Conservation (phyloP, 805 yeast genomes). For the Blastobotrys peoriensis region DNA sequence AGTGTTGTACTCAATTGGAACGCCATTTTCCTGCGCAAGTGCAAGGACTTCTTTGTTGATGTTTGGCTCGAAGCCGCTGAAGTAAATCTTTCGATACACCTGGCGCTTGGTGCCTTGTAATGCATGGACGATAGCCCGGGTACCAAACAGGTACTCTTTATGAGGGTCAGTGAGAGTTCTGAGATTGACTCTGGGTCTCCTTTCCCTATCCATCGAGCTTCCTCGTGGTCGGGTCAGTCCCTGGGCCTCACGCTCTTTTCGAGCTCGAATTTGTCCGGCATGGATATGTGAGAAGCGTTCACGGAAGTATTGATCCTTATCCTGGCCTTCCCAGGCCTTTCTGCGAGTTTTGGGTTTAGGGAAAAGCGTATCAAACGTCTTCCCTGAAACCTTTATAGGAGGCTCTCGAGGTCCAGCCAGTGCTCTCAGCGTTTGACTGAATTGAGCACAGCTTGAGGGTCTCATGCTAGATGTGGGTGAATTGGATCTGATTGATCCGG, state of each 20-base stretch:
- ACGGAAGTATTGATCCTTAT: conserved; percentile 57
- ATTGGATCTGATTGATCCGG: no score
- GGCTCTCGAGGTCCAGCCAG: neutral
- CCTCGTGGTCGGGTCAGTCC: conserved; percentile 17
- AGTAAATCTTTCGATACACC: conserved; percentile 41
- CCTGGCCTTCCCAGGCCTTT: conserved; percentile 70
- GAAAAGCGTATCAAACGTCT: conserved; percentile 39
- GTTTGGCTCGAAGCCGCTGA: conserved; percentile 37
- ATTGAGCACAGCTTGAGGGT: no score
- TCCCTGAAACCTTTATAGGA: conserved; percentile 6
- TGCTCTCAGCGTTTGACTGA: no score
- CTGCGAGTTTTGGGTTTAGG: conserved; percentile 30
- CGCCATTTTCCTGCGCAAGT: conserved; percentile 41
- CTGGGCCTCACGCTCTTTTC: conserved; percentile 21
- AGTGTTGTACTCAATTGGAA: conserved; percentile 34
- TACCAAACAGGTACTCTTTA: conserved; percentile 69
- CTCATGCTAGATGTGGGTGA: no score
- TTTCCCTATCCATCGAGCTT: conserved; percentile 12
- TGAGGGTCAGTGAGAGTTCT: conserved; percentile 17
- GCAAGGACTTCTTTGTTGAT: conserved; percentile 38
- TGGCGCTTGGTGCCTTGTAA: conserved; percentile 50
- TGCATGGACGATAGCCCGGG: conserved; percentile 69
- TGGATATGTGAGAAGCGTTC: conserved; percentile 63
- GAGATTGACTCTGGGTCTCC: conserved; percentile 6
- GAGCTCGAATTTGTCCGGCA: conserved; percentile 37